Percentiles rank a stretch among this genome's conserved stretches.
Evolutionary conservation across 805 yeast genomes (phyloP).

Genomic region (Schizosaccharomyces japonicus): DNA sequence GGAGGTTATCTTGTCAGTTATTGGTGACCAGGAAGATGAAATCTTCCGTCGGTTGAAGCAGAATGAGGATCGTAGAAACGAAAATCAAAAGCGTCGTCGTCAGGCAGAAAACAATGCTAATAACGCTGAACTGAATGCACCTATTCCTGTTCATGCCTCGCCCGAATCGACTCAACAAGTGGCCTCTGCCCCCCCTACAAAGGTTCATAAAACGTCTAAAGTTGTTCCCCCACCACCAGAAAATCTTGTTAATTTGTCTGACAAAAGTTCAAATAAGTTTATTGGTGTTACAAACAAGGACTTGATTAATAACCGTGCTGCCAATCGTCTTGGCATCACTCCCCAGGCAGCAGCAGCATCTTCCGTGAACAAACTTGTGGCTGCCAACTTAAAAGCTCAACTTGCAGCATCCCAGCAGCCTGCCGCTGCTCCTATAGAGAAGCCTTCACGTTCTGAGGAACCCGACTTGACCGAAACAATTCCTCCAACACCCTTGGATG

Average conservation of each 20-base stretch:
- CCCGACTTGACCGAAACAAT: background rate
- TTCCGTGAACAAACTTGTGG: background rate
- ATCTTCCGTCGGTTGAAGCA: slow-evolving; percentile 51
- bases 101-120: background rate
- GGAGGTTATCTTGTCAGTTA: slow-evolving; percentile 36
- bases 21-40: slow-evolving; percentile 53
- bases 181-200: background rate
- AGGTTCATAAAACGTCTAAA: background rate
- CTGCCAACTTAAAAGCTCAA: background rate
- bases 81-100: slow-evolving; percentile 35
- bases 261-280: slow-evolving; percentile 6
- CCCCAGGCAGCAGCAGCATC: background rate
- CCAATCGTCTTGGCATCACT: slow-evolving; percentile 3
- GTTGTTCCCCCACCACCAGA: background rate
- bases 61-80: slow-evolving; percentile 44
- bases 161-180: background rate
- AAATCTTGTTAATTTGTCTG: background rate
- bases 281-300: slow-evolving; percentile 6
- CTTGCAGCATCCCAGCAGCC: background rate
- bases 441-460: background rate
- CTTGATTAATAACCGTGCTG: slow-evolving; percentile 3
- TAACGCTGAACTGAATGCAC: background rate
- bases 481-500: slow-evolving; percentile 8
- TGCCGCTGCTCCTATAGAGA: background rate
- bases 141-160: background rate